Evolutionary conservation across 306 rosid genomes (phyloP).

Genomic region (Fragaria vesca): DNA sequence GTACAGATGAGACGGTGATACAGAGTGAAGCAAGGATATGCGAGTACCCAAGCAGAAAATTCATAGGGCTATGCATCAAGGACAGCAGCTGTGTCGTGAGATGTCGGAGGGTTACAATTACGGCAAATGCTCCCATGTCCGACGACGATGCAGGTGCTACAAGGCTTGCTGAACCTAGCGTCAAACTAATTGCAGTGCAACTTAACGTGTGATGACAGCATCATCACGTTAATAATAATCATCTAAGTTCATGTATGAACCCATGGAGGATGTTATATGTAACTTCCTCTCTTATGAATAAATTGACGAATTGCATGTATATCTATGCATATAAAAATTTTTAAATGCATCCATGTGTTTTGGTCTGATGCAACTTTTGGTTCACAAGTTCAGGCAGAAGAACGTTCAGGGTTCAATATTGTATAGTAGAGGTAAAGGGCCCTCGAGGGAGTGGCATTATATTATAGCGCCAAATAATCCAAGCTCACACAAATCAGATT

Average conservation of each 20-base stretch:
- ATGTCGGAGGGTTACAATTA: constrained; percentile 6
- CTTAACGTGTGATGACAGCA: neutral
- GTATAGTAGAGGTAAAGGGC: neutral
- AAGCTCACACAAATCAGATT: constrained; percentile 8
- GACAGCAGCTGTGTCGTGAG: neutral
- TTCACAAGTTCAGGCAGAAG: neutral
- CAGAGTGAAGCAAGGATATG: constrained; percentile 4
- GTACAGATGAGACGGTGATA: neutral
- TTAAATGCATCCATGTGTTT: too few relatives aligned
- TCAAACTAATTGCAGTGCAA: too few relatives aligned
- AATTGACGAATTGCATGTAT: neutral
- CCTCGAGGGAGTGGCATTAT: neutral
- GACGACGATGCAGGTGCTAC: neutral
- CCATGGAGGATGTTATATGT: too few relatives aligned
- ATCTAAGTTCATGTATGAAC: neutral
- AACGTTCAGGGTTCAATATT: neutral
- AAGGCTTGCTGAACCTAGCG: neutral
- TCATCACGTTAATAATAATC: neutral
- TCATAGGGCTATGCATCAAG: neutral
- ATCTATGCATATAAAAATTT: too few relatives aligned
- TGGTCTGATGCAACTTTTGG: too few relatives aligned
- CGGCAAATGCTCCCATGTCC: neutral
- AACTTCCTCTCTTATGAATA: neutral
- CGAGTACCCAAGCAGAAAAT: neutral
- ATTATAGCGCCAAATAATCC: neutral